phyloP scores from a whole-genome alignment of 129 eudicot species.

The Flaveria sonorensis region DNA sequence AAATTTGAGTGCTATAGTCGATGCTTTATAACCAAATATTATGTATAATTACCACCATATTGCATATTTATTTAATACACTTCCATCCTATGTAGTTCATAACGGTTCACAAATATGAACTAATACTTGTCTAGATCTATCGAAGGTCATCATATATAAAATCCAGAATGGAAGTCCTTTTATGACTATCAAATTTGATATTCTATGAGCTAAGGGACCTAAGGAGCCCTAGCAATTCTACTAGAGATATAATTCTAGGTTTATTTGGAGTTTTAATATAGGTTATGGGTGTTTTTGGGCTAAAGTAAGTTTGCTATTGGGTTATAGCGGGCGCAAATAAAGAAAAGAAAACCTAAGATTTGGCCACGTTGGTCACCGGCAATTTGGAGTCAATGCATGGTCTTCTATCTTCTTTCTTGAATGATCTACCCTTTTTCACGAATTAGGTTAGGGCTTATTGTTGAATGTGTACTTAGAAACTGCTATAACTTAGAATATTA shows the following conservation, averaged over 20 bases:
- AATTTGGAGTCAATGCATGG: not conserved
- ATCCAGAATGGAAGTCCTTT: not conserved
- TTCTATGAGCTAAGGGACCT: not conserved
- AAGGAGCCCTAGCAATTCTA: not conserved
- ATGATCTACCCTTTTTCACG: not conserved
- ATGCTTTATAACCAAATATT: not conserved
- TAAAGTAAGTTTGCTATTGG: not conserved
- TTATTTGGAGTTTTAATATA: not conserved
- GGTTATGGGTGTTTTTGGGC: not conserved
- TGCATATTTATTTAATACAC: not conserved
- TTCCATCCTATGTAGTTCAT: not conserved
- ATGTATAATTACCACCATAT: not conserved
- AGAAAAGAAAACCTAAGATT: not conserved
- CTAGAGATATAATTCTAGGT: not conserved
- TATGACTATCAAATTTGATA: not conserved
- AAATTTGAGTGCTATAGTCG: not conserved
- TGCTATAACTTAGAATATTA: not conserved
- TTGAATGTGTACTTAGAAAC: not conserved
- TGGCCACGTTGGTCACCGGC: not conserved
- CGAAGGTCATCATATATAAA: not conserved
- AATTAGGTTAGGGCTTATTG: not conserved
- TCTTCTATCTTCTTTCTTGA: not conserved
- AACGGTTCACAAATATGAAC: not conserved
- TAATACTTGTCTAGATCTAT: not conserved
- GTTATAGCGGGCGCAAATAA: not conserved